These are phyloP conservation scores for Starmerella riodocensis DNA, from an alignment of 805 yeast genomes.

Conservation along the genomic window DNA sequence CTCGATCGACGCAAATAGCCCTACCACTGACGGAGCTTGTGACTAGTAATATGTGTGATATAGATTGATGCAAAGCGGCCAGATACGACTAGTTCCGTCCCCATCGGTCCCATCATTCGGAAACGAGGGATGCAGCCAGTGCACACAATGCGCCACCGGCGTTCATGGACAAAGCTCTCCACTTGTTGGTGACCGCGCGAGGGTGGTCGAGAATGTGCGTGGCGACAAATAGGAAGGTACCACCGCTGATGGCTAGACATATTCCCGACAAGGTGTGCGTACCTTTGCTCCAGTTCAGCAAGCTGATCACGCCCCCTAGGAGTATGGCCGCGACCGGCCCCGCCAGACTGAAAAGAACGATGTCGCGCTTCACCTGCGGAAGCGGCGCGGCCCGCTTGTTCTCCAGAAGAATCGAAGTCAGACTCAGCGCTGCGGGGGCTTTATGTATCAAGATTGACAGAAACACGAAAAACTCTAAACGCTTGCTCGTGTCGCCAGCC, in stretches of 20 bases:
- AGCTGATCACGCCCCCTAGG: conserved; percentile 33
- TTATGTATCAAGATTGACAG: conserved; percentile 56
- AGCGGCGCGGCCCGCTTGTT: conserved; percentile 22
- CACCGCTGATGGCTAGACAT: conserved; percentile 51
- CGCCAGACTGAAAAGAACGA: conserved; percentile 41
- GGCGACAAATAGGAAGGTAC: conserved; percentile 61
- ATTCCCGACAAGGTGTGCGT: conserved; percentile 34
- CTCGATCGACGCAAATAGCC: conserved; percentile 12
- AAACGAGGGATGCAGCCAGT: conserved; percentile 12
- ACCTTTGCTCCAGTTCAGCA: not conserved
- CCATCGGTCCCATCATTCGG: not conserved
- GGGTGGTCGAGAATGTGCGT: conserved; percentile 36
- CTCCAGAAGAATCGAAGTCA: conserved; percentile 38
- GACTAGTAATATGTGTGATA: too few relatives aligned
- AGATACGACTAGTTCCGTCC: too few relatives aligned
- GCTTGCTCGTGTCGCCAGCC: conserved; percentile 27
- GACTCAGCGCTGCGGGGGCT: conserved; percentile 61
- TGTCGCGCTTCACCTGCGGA: conserved; percentile 29
- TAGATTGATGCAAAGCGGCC: too few relatives aligned
- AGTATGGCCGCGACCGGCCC: conserved; percentile 50
- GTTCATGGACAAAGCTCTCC: conserved; percentile 4
- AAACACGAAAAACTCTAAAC: conserved; percentile 37
- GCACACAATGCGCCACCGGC: conserved; percentile 17
- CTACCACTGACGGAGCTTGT: too few relatives aligned
- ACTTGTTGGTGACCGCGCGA: not conserved